Evolutionary conservation across 1,284 basidiomycete species (phyloP), one percentile per base, ranked within the genome.

Genomic region (Singerocomus inundabilis): DNA sequence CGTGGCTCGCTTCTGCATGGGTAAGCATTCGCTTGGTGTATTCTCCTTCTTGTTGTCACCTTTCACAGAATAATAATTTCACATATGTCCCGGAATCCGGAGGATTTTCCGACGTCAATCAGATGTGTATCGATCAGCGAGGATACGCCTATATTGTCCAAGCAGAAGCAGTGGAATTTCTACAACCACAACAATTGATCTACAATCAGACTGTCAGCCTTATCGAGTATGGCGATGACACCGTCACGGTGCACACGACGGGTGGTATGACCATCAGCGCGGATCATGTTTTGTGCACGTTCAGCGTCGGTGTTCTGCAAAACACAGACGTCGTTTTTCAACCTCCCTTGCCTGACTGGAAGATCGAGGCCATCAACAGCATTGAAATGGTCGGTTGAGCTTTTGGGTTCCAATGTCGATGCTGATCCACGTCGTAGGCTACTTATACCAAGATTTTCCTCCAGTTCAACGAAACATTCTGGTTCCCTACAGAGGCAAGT

Each of bases 371-470:
- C 2, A 81, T 88, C 42, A 76, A 82, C 26, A 79, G 77, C 44
- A 79, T 86, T 64, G 73, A 74, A 7, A 85, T 87, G 85, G 82
- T 77, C 30, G 44, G 67, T 54, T 11, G n/a, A 24, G 15, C 15
- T 11, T 32, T 44, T n/a, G 33, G 6, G 6, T 21, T 36, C 15
- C 2, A 6, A 15, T 30, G 11, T 31, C 5, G 15, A 1, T 40
- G 1, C 35, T 49, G 21, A 56, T n/a, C 24, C 12, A 1, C 11
- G 4, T 2, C 6, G 10, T 41, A 78, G 76, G 75, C 73, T 2
- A 82, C 77, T 3, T 88, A 84, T 59, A 85, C 84, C 5, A 88
- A 87, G 67, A 84, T 88, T 40, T 88, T 86, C 64, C 57, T 87
- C 38, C 75, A 81, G 53, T 88, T 87, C 59, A 72, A 78, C 0